Conservation (phyloP, 768 basidiomycete genomes). For the Leccinum subtestaceum region DNA sequence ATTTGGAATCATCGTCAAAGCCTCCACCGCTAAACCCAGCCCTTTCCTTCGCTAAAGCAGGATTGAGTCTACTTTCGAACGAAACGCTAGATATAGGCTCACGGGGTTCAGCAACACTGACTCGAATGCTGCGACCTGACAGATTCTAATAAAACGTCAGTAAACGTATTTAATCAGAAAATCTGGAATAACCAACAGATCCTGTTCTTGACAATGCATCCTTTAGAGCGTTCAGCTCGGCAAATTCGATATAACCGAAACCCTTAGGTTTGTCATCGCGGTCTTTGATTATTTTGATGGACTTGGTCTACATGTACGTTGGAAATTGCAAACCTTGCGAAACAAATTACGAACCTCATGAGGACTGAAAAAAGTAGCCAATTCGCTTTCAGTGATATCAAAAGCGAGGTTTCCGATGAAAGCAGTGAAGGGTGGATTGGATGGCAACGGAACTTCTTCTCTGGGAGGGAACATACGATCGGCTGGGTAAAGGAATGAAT, state of each 20-base stretch:
- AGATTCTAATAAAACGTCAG: slow-evolving; percentile 46
- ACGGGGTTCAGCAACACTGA: slow-evolving; percentile 97
- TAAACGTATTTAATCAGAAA: background rate
- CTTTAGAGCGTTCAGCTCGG: slow-evolving; percentile 81
- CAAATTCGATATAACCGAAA: slow-evolving; percentile 96
- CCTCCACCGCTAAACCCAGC: slow-evolving; percentile 48
- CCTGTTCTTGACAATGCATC: slow-evolving; percentile 74
- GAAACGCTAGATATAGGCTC: slow-evolving; percentile 37
- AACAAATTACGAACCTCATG: slow-evolving; percentile 45
- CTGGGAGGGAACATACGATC: slow-evolving; percentile 61
- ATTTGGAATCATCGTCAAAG: slow-evolving; percentile 74
- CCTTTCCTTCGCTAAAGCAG: slow-evolving; percentile 69
- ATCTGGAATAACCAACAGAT: slow-evolving; percentile 46
- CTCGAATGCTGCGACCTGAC: slow-evolving; percentile 76
- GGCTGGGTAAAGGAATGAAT: slow-evolving; percentile 34
- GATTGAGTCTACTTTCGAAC: slow-evolving; percentile 9
- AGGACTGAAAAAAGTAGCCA: slow-evolving; percentile 76
- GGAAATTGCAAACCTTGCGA: background rate
- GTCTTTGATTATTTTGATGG: slow-evolving; percentile 90
- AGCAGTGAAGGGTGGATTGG: slow-evolving; percentile 92
- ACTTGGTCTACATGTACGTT: slow-evolving; percentile 54
- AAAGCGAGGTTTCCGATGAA: slow-evolving; percentile 95
- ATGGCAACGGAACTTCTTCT: slow-evolving; percentile 95
- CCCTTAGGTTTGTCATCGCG: slow-evolving; percentile 95
- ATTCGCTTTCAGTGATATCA: slow-evolving; percentile 80